Conservation (phyloP, 1,284 basidiomycete species). For the Coniophora puteana region DNA sequence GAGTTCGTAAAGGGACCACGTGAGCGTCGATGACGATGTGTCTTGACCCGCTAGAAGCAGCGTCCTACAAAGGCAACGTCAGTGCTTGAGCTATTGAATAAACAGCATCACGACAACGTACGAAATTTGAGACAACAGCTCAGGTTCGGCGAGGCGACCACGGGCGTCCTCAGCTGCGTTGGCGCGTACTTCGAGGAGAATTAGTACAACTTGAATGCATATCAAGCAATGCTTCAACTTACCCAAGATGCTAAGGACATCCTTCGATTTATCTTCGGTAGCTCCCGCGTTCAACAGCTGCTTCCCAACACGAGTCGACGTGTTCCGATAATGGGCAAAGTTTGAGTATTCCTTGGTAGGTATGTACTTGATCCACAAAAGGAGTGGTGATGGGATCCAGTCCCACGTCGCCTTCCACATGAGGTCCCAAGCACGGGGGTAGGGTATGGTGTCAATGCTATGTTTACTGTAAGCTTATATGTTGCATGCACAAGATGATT, state of each 20-base stretch:
- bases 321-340: slow-evolving; percentile 16
- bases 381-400: slow-evolving; percentile 18
- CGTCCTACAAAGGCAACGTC: slow-evolving; percentile 11
- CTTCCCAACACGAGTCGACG: slow-evolving; percentile 22
- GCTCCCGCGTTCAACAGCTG: slow-evolving; percentile 16
- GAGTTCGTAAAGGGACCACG: slow-evolving; percentile 28
- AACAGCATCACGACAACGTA: slow-evolving; percentile 11
- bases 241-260: slow-evolving; percentile 29
- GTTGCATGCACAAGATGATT: neutral
- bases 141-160: slow-evolving; percentile 17
- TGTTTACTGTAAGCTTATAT: neutral
- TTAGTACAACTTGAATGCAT: neutral
- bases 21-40: slow-evolving; percentile 18
- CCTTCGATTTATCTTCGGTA: slow-evolving; percentile 16
- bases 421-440: slow-evolving; percentile 14
- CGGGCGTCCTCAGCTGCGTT: slow-evolving; percentile 20
- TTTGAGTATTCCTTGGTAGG: slow-evolving; percentile 22
- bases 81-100: neutral
- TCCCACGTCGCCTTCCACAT: slow-evolving; percentile 22
- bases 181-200: slow-evolving; percentile 10
- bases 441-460: slow-evolving; percentile 16
- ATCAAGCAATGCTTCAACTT: neutral
- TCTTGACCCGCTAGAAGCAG: slow-evolving; percentile 25
- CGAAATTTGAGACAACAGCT: slow-evolving; percentile 28
- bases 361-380: slow-evolving; percentile 21